Percentiles rank a stretch among this genome's conserved stretches.
phyloP scores from a whole-genome alignment of 345 rosid genomes.

The Moringa oleifera region DNA sequence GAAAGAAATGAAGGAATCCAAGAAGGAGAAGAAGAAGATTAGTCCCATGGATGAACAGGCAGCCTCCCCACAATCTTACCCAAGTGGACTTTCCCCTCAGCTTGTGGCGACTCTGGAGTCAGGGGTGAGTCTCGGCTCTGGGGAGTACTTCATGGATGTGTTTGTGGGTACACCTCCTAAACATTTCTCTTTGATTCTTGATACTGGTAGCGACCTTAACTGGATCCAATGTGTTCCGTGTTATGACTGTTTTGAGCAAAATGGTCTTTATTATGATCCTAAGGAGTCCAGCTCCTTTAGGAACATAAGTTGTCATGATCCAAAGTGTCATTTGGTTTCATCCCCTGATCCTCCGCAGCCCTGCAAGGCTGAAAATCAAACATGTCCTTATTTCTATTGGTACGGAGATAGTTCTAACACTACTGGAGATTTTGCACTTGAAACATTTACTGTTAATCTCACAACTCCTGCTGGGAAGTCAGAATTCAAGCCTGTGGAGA shows the following conservation, averaged over 20 bases:
- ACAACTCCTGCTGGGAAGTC: conserved; percentile 42
- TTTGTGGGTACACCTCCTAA: conserved; percentile 86
- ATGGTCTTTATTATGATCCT: conserved; percentile 70
- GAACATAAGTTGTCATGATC: conserved; percentile 62
- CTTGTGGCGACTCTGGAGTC: conserved; percentile 79
- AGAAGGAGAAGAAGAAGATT: conserved; percentile 10
- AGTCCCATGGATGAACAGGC: conserved; percentile 20
- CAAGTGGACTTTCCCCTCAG: conserved; percentile 38
- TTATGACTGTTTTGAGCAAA: conserved; percentile 83
- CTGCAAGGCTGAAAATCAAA: conserved; percentile 47
- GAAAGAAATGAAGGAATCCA: conserved; percentile 15
- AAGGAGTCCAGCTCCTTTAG: conserved; percentile 50
- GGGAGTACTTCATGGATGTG: conserved; percentile 94
- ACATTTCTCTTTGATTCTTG: conserved; percentile 87
- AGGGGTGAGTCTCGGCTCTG: conserved; percentile 78
- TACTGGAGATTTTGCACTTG: conserved; percentile 75
- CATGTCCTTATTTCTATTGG: conserved; percentile 87
- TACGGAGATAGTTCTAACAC: conserved; percentile 90
- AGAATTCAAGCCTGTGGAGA: conserved; percentile 44
- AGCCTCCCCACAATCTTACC: conserved; percentile 26
- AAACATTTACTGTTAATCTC: conserved; percentile 76
- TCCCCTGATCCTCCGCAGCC: conserved; percentile 69
- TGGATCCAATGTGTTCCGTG: conserved; percentile 95
- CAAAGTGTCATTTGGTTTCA: conserved; percentile 62
- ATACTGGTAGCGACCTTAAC: conserved; percentile 94